These are phyloP conservation scores for Epichloe sibirici DNA, from an alignment of 2,329 filamentous ascomycete genomes.

Conservation along the genomic window DNA sequence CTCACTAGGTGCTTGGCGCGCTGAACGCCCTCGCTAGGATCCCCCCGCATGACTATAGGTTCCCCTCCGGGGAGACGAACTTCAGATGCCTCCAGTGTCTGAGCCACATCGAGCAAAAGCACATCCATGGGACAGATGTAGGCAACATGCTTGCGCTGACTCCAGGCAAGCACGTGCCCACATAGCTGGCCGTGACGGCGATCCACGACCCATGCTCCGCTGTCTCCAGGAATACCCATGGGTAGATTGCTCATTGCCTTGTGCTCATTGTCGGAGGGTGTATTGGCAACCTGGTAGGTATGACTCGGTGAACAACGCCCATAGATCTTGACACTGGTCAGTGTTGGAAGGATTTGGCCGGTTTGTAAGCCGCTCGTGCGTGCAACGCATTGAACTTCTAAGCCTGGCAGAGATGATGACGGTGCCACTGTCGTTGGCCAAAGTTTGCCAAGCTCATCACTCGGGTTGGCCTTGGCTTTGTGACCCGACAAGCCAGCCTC, in stretches of 20 bases:
- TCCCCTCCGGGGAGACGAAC: conserved; percentile 59
- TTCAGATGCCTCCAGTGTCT: conserved; percentile 57
- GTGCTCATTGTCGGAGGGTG: conserved; percentile 9
- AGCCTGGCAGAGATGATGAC: conserved; percentile 52
- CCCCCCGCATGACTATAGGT: conserved; percentile 22
- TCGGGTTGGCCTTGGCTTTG: conserved; percentile 6
- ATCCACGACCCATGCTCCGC: conserved; percentile 85
- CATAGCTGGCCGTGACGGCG: conserved; percentile 67
- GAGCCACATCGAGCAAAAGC: conserved; percentile 70
- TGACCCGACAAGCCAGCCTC: conserved; percentile 7
- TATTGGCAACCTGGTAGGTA: conserved; percentile 47
- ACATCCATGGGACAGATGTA: conserved; percentile 97
- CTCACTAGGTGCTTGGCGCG: background rate
- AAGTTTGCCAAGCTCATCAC: conserved; percentile 23
- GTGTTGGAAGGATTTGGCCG: conserved; percentile 63
- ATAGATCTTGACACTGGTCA: conserved; percentile 78
- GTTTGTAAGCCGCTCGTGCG: conserved; percentile 74
- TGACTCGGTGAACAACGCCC: conserved; percentile 71
- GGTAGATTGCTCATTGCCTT: conserved; percentile 18
- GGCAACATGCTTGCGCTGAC: conserved; percentile 63
- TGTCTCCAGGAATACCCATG: conserved; percentile 71
- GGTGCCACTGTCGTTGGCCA: conserved; percentile 48
- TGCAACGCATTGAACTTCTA: conserved; percentile 77
- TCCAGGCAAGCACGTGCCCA: conserved; percentile 85
- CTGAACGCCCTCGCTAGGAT: conserved; percentile 1